Conservation (phyloP, 176 grass and related monocot genomes). For the Elymus sibiricus region DNA sequence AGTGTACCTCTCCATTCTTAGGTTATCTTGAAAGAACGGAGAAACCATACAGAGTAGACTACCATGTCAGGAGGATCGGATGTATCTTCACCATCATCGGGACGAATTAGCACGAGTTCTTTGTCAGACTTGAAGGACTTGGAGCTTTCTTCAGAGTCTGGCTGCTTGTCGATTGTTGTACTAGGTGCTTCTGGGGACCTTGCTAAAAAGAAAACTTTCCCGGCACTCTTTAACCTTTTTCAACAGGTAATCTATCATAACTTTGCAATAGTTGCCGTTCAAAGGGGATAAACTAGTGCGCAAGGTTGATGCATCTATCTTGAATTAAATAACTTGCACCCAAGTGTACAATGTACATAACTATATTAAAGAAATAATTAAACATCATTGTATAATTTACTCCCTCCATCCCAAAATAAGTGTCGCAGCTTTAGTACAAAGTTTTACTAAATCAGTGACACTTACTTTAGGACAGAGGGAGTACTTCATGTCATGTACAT, state of each 20-base stretch:
- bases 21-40: slow-evolving; percentile 27
- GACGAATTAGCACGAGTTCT: slow-evolving; percentile 44
- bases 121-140: slow-evolving; percentile 45
- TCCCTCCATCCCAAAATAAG: no score
- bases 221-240: slow-evolving; percentile 87
- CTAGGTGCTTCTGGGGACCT: slow-evolving; percentile 97
- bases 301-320: neutral
- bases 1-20: slow-evolving; percentile 14
- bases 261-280: neutral
- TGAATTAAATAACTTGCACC: neutral
- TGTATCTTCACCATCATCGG: slow-evolving; percentile 49
- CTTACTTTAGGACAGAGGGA: no score
- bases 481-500: neutral
- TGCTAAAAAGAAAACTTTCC: slow-evolving; percentile 99
- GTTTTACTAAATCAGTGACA: no score
- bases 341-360: neutral
- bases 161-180: slow-evolving; percentile 85
- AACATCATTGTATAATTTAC: neutral
- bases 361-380: neutral
- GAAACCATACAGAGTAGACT: slow-evolving; percentile 1
- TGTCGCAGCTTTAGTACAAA: no score
- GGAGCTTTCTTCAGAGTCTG: slow-evolving; percentile 46
- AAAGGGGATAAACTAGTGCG: slow-evolving; percentile 17
- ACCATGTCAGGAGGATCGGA: slow-evolving; percentile 48
- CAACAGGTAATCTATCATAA: slow-evolving; percentile 55